Base-by-base conservation (phyloP, 495 filamentous ascomycete species). In the Podospora comata region DNA sequence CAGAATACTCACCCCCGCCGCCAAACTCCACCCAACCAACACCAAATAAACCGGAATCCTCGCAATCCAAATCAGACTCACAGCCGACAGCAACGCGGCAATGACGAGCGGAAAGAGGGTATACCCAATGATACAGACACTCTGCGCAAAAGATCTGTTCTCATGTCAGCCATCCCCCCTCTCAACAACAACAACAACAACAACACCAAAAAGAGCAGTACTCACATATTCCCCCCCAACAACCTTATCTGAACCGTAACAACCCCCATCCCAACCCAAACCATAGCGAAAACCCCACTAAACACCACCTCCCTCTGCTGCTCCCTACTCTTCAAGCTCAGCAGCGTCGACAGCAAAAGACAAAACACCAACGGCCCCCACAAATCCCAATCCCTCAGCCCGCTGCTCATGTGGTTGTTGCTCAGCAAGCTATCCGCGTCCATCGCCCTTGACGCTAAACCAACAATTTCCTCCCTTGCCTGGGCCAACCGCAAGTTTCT, bases 191-290 rank as follows among this genome's bases (percentile, higher is more conserved):
- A 1, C 20, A 23, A 23, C 20, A 23, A 23, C 20, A 23, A 0
- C 1, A 23, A 23, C 23, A 1, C 7, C 7, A 48, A 48, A 48
- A 3, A 11, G 9, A 11, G 39, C 44, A 39, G 39, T 16, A 86
- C 92, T 80, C 81, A 98, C 95, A 99, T 97, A 84, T 96, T 97
- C 28, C 95, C 95, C 60, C 95, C 95, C 67, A 99, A 81, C 74
- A 99, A 82, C 83, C 97, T 97, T 76, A 99, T 97, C 86, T 99
- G 95, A 76, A 94, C 81, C n/a, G 95, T 99, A 67, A 99, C 94
- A 18, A 97, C 91, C 1, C 94, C 94, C 83, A 97, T 93, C 7
- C 94, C 95, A 64, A 98, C 87, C 95, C 95, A 99, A 53, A 99
- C 91, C 74, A 95, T 89, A 27, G 92, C 90, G 82, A 99, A 99